phyloP scores from a whole-genome alignment of 768 basidiomycete species.

The Polyporus arcularius region DNA sequence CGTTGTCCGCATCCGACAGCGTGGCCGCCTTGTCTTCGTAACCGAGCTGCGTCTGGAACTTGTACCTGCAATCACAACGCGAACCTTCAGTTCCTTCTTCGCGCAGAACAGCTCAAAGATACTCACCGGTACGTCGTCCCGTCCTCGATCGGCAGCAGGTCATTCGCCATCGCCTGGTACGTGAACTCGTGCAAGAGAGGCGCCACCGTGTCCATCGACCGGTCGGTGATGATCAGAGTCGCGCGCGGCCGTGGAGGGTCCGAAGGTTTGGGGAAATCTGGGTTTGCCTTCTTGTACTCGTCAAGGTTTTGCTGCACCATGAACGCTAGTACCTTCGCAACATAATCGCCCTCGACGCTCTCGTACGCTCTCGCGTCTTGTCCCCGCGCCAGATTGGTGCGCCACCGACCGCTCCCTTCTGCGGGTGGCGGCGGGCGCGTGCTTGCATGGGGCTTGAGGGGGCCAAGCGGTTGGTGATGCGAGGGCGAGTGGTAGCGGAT shows the following conservation, averaged over 20 bases:
- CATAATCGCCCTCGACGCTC: conserved; percentile 70
- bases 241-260: conserved; percentile 64
- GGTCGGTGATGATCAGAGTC: conserved; percentile 89
- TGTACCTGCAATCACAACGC: conserved; percentile 58
- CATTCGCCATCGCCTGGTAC: conserved; percentile 98
- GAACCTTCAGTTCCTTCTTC: background rate
- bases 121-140: conserved; percentile 86
- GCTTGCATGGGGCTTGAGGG: conserved; percentile 67
- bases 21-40: conserved; percentile 87
- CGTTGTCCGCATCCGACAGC: conserved; percentile 83
- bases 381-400: conserved; percentile 79
- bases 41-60: conserved; percentile 88
- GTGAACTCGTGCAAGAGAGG: conserved; percentile 97
- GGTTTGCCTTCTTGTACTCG: conserved; percentile 82
- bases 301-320: conserved; percentile 85
- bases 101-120: conserved; percentile 3
- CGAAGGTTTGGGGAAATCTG: conserved; percentile 75
- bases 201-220: conserved; percentile 91
- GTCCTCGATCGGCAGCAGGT: conserved; percentile 85
- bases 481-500: conserved; percentile 91
- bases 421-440: conserved; percentile 64
- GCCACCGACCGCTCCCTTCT: conserved; percentile 71
- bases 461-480: conserved; percentile 80
- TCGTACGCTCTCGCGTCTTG: conserved; percentile 68
- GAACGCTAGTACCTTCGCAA: conserved; percentile 80